phyloP scores from a whole-genome alignment of 2,329 filamentous ascomycete species.

The Pseudogymnoascus sp. region DNA sequence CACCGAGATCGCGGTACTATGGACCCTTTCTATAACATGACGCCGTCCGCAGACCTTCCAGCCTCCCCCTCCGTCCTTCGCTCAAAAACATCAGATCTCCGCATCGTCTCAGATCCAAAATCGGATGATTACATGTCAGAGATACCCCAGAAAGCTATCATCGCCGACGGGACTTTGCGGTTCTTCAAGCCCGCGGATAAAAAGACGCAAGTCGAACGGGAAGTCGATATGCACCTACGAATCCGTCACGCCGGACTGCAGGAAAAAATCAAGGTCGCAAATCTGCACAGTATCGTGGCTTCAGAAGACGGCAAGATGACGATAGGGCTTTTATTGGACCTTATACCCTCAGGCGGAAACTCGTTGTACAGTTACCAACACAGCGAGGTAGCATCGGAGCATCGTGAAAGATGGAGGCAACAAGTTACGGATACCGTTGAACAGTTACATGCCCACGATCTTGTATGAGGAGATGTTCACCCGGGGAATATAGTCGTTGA shows the following conservation, averaged over 20 bases:
- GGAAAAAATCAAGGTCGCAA: conserved; percentile 14
- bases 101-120: conserved; percentile 7
- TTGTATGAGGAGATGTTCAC: conserved; percentile 20
- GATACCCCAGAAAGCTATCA: conserved; percentile 13
- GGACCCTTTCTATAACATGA: conserved; percentile 13
- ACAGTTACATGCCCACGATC: conserved; percentile 15
- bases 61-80: conserved; percentile 10
- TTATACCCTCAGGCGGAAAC: conserved; percentile 14
- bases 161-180: conserved; percentile 10
- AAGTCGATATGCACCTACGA: conserved; percentile 15
- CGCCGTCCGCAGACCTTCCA: conserved; percentile 14
- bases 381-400: conserved; percentile 8
- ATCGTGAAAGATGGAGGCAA: conserved; percentile 14
- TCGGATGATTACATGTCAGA: conserved; percentile 11
- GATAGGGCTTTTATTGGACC: conserved; percentile 16
- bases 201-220: conserved; percentile 15
- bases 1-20: conserved; percentile 14
- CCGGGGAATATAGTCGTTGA: conserved; percentile 20
- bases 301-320: conserved; percentile 14
- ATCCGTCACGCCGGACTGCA: conserved; percentile 12
- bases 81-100: conserved; percentile 12
- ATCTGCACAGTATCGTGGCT: conserved; percentile 13
- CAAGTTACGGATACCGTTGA: conserved; percentile 15
- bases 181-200: conserved; percentile 15
- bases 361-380: conserved; percentile 12